phyloP scores from a whole-genome alignment of 1,284 basidiomycete genomes.

The Tylopilus sp. region DNA sequence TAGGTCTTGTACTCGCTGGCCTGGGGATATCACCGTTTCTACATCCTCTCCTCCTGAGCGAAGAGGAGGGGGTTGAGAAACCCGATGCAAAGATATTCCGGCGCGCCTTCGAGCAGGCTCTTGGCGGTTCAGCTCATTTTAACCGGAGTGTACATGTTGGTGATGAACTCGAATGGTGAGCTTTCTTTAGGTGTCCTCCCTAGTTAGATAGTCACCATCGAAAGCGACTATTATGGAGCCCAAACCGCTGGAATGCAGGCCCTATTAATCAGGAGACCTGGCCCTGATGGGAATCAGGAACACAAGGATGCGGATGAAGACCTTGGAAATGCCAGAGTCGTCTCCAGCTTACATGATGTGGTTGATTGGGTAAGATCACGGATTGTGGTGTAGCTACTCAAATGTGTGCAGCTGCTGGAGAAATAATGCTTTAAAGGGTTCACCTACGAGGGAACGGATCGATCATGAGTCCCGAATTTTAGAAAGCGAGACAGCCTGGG shows the following conservation, averaged over 20 bases:
- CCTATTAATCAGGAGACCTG: constrained; percentile 50
- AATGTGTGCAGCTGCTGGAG: background rate
- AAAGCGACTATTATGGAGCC: constrained; percentile 69
- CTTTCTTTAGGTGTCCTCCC: background rate
- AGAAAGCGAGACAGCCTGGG: background rate
- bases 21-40: constrained; percentile 49
- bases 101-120: constrained; percentile 35
- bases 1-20: constrained; percentile 54
- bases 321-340: constrained; percentile 36
- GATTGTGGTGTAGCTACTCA: constrained; percentile 4
- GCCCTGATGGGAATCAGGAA: constrained; percentile 46
- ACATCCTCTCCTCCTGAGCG: constrained; percentile 56
- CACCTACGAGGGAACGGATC: background rate
- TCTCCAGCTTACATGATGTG: constrained; percentile 42
- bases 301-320: constrained; percentile 42
- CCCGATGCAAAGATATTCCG: constrained; percentile 56
- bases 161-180: constrained; percentile 63
- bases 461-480: background rate
- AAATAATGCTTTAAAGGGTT: background rate
- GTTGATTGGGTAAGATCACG: constrained; percentile 30
- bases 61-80: constrained; percentile 63
- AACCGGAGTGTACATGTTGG: constrained; percentile 62
- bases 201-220: constrained; percentile 8
- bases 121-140: constrained; percentile 29
- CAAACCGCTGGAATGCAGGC: constrained; percentile 53